Conservation (phyloP, 2,329 filamentous ascomycete genomes). For the Pestalotiopsis sp. region DNA sequence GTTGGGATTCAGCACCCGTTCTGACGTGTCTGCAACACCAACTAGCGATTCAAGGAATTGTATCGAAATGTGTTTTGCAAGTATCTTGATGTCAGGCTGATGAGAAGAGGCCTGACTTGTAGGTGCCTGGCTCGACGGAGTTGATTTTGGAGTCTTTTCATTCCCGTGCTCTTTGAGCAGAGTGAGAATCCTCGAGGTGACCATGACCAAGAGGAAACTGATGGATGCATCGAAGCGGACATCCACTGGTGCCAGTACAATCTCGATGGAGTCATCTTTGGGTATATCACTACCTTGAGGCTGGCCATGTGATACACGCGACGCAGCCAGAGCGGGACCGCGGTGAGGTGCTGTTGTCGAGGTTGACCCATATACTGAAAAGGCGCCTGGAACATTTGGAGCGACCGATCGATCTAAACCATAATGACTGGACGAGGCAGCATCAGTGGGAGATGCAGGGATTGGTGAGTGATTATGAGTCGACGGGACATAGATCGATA, state of each 20-base stretch:
- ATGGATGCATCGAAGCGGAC: conserved; percentile 60
- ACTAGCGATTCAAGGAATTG: conserved; percentile 58
- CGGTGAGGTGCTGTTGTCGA: conserved; percentile 21
- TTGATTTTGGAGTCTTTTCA: conserved; percentile 14
- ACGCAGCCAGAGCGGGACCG: background rate
- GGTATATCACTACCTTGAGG: conserved; percentile 16
- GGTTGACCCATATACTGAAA: conserved; percentile 49
- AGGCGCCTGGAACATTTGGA: conserved; percentile 63
- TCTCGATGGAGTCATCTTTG: conserved; percentile 45
- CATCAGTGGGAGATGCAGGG: conserved; percentile 23
- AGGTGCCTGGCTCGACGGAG: conserved; percentile 17
- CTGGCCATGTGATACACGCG: conserved; percentile 11
- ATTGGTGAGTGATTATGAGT: conserved; percentile 47
- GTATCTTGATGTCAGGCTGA: conserved; percentile 45
- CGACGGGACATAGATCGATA: conserved; percentile 59
- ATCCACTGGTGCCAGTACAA: conserved; percentile 53
- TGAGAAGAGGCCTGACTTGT: conserved; percentile 21
- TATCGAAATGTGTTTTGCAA: conserved; percentile 52
- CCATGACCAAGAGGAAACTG: conserved; percentile 55
- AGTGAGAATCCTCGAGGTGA: conserved; percentile 51
- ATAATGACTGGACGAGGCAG: conserved; percentile 8
- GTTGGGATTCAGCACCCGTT: conserved; percentile 44
- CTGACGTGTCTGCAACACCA: conserved; percentile 53
- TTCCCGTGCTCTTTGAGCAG: conserved; percentile 38
- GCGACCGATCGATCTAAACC: conserved; percentile 34